Conservation (phyloP, 179 eudicot species). For the Nepenthes alata region DNA sequence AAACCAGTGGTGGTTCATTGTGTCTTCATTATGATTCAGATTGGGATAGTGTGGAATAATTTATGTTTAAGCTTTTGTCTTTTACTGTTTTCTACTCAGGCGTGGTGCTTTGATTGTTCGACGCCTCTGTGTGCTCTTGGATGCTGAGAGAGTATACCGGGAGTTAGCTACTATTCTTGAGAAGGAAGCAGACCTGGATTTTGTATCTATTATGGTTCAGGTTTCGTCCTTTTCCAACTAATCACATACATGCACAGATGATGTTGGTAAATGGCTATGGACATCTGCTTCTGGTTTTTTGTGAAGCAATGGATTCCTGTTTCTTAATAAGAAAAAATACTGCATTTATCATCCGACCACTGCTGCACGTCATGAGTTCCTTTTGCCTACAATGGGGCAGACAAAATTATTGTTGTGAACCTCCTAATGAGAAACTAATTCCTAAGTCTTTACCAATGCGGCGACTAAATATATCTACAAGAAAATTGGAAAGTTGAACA, state of each 20-base stretch:
- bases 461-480: too few relatives aligned
- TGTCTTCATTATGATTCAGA: neutral
- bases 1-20: neutral
- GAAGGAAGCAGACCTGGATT: slow-evolving; percentile 76
- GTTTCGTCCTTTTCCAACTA: slow-evolving; percentile 19
- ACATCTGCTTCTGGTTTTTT: neutral
- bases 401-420: too few relatives aligned
- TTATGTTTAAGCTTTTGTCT: neutral
- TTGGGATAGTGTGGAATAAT: neutral
- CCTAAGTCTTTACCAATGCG: too few relatives aligned
- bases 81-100: slow-evolving; percentile 29
- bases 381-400: too few relatives aligned
- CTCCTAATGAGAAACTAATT: too few relatives aligned
- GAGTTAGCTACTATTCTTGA: slow-evolving; percentile 75
- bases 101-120: slow-evolving; percentile 96
- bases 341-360: too few relatives aligned
- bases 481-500: too few relatives aligned
- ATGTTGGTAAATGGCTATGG: neutral
- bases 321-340: too few relatives aligned
- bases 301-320: neutral
- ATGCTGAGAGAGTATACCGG: slow-evolving; percentile 89
- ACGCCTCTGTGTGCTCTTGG: slow-evolving; percentile 83
- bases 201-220: slow-evolving; percentile 98
- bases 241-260: neutral
- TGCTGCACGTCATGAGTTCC: too few relatives aligned